These are phyloP conservation scores for Dalbergia oliveri DNA, from an alignment of 306 rosid species.

Conservation along the genomic window DNA sequence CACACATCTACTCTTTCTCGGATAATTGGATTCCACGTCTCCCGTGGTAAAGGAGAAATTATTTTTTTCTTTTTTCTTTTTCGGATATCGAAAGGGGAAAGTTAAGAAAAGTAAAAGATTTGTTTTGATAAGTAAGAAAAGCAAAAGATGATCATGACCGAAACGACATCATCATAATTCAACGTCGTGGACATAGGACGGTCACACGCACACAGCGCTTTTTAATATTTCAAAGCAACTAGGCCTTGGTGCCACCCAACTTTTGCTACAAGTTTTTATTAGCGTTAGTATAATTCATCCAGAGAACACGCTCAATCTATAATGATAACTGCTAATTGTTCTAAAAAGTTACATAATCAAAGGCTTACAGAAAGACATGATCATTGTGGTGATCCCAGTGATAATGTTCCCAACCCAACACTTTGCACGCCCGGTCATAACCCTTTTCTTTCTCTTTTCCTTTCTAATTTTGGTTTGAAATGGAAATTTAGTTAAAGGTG, in stretches of 20 bases:
- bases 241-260: slow-evolving; percentile 1
- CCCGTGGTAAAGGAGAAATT: not conserved
- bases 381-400: not conserved
- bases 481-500: too few relatives aligned
- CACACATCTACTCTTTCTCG: not conserved
- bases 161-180: slow-evolving; percentile 53
- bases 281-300: not conserved
- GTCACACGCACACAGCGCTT: not conserved
- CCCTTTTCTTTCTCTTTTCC: too few relatives aligned
- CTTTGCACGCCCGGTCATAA: not conserved
- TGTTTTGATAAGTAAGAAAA: slow-evolving; percentile 2
- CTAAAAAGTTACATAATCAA: not conserved
- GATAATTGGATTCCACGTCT: not conserved
- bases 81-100: not conserved
- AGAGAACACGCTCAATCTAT: not conserved
- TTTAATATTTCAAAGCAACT: slow-evolving; percentile 43
- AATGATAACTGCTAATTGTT: slow-evolving; percentile 6
- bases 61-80: too few relatives aligned
- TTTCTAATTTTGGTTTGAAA: too few relatives aligned
- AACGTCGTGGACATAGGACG: slow-evolving; percentile 13
- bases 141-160: slow-evolving; percentile 42
- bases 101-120: slow-evolving; percentile 41
- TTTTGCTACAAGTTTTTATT: slow-evolving; percentile 2
- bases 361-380: not conserved
- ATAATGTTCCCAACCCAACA: not conserved